Evolutionary conservation across 441 rosid species (phyloP).

Genomic region (California macrophylla): DNA sequence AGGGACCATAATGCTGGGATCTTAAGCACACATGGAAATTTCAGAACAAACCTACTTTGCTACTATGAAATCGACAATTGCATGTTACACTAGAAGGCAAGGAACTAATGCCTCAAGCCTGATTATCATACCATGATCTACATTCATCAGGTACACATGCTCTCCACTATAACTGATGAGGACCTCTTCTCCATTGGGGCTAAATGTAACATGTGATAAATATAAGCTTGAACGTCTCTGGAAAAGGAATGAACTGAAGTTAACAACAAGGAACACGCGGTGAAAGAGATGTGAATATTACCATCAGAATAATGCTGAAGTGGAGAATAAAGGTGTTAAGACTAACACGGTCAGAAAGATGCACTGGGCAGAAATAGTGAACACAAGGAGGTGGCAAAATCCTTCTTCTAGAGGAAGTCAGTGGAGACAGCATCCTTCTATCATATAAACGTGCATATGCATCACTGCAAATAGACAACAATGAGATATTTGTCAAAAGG

Average conservation of each 20-base stretch:
- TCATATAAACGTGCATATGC: slow-evolving; percentile 95
- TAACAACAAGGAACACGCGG: neutral
- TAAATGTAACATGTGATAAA: slow-evolving; percentile 86
- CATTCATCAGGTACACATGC: slow-evolving; percentile 86
- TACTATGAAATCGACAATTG: neutral
- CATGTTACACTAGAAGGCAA: neutral
- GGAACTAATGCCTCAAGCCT: slow-evolving; percentile 8
- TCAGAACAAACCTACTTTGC: neutral
- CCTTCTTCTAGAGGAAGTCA: slow-evolving; percentile 55
- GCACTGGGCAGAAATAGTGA: slow-evolving; percentile 95
- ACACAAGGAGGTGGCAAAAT: slow-evolving; percentile 78
- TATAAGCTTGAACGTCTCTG: slow-evolving; percentile 81
- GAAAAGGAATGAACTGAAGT: slow-evolving; percentile 20
- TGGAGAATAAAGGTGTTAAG: slow-evolving; percentile 15
- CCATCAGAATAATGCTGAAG: neutral
- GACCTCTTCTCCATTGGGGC: slow-evolving; percentile 94
- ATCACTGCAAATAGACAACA: slow-evolving; percentile 53
- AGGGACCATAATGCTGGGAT: neutral
- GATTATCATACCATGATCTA: slow-evolving; percentile 47
- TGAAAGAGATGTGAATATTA: neutral
- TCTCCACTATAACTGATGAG: slow-evolving; percentile 90
- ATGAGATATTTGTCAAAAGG: slow-evolving; percentile 19
- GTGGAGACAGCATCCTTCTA: slow-evolving; percentile 91
- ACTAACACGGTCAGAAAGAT: slow-evolving; percentile 93
- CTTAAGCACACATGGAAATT: neutral